Percentiles rank a stretch among this genome's conserved stretches.
Conservation (phyloP, 306 rosid genomes). For the Acmispon strigosus region DNA sequence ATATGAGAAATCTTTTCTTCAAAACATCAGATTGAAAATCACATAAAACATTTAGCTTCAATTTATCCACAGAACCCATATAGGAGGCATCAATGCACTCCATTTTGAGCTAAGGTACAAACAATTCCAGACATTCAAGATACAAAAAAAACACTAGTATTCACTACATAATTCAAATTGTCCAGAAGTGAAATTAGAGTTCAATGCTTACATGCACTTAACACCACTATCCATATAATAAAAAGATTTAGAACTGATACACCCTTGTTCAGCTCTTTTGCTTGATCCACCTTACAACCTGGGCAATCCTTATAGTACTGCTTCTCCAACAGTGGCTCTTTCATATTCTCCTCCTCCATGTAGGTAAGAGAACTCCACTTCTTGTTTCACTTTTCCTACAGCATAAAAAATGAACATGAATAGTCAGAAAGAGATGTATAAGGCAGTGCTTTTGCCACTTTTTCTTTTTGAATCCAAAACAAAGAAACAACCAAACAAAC, state of each 20-base stretch:
- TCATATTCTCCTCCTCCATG: slow-evolving; percentile 30
- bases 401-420: no score
- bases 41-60: not conserved
- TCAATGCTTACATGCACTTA: slow-evolving; percentile 33
- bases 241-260: slow-evolving; percentile 33
- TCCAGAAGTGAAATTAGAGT: not conserved
- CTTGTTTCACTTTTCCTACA: not conserved
- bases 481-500: no score
- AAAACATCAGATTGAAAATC: not conserved
- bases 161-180: not conserved
- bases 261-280: slow-evolving; percentile 27
- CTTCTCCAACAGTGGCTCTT: slow-evolving; percentile 28
- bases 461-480: no score
- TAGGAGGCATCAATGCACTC: not conserved
- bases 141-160: no score
- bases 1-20: not conserved
- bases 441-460: no score
- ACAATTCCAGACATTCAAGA: not conserved
- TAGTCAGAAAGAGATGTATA: no score
- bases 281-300: slow-evolving; percentile 48
- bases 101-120: not conserved
- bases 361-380: not conserved
- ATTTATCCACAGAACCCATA: not conserved
- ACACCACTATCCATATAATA: slow-evolving; percentile 35
- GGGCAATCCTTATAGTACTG: slow-evolving; percentile 43